A percentile compares a stretch with the other conserved stretches of the same genome.
Conservation (phyloP, 352 stramenopile species). For the Thalassiosira hispida region DNA sequence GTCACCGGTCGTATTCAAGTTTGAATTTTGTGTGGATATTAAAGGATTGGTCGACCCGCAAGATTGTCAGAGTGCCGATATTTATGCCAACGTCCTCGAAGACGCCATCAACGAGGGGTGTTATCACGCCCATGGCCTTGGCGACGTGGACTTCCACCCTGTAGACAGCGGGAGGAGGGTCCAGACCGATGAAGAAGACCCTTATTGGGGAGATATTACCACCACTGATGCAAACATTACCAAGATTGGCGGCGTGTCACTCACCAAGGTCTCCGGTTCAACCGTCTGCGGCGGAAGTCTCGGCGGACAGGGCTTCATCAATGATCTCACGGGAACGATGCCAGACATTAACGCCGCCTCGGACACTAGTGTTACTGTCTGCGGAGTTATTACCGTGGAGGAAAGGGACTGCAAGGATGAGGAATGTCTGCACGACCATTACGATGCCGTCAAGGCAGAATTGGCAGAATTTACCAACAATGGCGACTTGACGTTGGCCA, state of each 20-base stretch:
- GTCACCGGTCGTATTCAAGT: conserved; percentile 56
- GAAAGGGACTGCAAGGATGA: conserved; percentile 37
- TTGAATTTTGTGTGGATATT: conserved; percentile 58
- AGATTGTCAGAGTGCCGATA: conserved; percentile 54
- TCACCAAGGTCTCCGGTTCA: conserved; percentile 30
- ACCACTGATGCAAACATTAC: conserved; percentile 43
- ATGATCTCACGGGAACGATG: conserved; percentile 38
- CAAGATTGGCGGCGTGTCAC: conserved; percentile 42
- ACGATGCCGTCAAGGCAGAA: conserved; percentile 17
- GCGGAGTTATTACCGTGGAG: conserved; percentile 45
- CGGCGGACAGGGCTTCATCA: conserved; percentile 40
- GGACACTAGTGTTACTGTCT: conserved; percentile 22
- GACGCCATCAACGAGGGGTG: conserved; percentile 40
- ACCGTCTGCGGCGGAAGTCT: conserved; percentile 49
- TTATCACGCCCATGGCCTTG: conserved; percentile 10
- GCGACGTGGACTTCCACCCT: neutral
- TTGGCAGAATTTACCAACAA: conserved; percentile 32
- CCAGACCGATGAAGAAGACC: neutral
- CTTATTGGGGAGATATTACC: neutral
- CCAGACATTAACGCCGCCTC: conserved; percentile 30
- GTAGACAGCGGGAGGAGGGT: neutral
- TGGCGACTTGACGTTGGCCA: conserved; percentile 23
- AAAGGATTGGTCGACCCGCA: conserved; percentile 37
- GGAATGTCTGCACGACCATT: conserved; percentile 30
- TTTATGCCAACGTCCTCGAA: conserved; percentile 55